Percentiles rank a stretch among this genome's conserved stretches.
These are phyloP conservation scores for Daldinia decipiens DNA, from an alignment of 495 filamentous ascomycete species.

Conservation along the genomic window DNA sequence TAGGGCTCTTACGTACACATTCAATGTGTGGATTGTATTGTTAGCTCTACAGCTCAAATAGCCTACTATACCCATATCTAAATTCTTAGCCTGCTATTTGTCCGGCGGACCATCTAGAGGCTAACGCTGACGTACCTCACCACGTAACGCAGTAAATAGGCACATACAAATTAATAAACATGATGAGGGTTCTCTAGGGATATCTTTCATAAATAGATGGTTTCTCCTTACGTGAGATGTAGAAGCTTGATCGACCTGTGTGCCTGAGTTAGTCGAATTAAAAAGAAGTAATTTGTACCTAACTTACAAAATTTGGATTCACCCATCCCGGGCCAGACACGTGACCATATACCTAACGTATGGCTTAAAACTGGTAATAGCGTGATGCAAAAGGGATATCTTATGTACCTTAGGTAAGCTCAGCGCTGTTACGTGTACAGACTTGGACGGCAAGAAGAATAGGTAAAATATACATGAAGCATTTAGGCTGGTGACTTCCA, in stretches of 20 bases:
- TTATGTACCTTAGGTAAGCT: no score
- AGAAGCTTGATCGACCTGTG: not conserved
- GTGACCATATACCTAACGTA: no score
- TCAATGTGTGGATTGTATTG: slow-evolving; percentile 2
- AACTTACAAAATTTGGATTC: not conserved
- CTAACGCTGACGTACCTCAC: slow-evolving; percentile 32
- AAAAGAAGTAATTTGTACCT: not conserved
- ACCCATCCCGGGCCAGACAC: no score
- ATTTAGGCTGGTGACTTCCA: no score
- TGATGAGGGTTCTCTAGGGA: not conserved
- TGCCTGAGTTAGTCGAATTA: not conserved
- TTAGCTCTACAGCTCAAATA: slow-evolving; percentile 4
- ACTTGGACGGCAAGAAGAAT: no score
- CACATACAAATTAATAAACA: not conserved
- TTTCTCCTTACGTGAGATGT: not conserved
- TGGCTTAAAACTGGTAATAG: no score
- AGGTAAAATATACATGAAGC: no score
- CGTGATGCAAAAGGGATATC: no score
- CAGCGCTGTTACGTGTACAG: no score
- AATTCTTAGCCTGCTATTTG: slow-evolving; percentile 8
- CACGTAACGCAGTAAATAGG: slow-evolving; percentile 10
- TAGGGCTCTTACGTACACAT: slow-evolving; percentile 1
- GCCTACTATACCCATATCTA: not conserved
- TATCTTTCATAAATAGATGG: not conserved
- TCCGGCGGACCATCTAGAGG: slow-evolving; percentile 5